phyloP scores from a whole-genome alignment of 2,329 filamentous ascomycete genomes.

The Aureobasidium sp. region DNA sequence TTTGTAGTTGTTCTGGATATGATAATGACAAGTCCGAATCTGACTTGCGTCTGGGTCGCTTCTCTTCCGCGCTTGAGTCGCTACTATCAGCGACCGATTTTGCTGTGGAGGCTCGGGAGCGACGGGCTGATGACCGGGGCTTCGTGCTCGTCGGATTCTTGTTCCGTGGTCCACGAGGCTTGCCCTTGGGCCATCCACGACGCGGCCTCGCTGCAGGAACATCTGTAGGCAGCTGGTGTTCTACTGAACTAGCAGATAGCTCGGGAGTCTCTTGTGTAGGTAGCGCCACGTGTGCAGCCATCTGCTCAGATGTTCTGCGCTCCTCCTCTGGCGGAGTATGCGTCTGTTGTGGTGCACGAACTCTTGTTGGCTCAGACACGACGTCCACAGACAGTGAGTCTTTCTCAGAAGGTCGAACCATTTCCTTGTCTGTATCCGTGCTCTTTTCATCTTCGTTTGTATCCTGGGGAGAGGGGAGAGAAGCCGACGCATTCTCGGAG shows the following conservation, averaged over 20 bases:
- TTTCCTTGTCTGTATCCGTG: not conserved
- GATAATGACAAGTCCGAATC: not conserved
- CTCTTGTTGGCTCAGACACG: not conserved
- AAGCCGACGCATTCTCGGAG: constrained; percentile 5
- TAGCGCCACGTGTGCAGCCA: constrained; percentile 19
- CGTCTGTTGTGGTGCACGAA: constrained; percentile 15
- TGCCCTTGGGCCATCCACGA: constrained; percentile 42
- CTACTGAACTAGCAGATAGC: not conserved
- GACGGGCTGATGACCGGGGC: constrained; percentile 38
- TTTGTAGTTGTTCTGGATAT: not conserved
- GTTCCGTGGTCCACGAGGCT: constrained; percentile 33
- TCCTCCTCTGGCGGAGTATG: constrained; percentile 20
- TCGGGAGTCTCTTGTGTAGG: constrained; percentile 15
- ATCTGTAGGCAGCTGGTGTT: not conserved
- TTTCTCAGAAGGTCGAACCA: not conserved
- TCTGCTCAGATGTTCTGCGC: constrained; percentile 1
- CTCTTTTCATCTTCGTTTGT: constrained; percentile 16
- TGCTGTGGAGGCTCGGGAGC: constrained; percentile 13
- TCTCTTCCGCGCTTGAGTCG: constrained; percentile 6
- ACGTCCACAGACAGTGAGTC: not conserved
- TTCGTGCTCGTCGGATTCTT: constrained; percentile 32
- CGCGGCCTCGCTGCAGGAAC: constrained; percentile 19
- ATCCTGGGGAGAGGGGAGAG: constrained; percentile 12
- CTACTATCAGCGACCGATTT: constrained; percentile 11
- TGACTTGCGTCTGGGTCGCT: constrained; percentile 12